phyloP scores from a whole-genome alignment of 768 basidiomycete species.

The Paxillus involutus region DNA sequence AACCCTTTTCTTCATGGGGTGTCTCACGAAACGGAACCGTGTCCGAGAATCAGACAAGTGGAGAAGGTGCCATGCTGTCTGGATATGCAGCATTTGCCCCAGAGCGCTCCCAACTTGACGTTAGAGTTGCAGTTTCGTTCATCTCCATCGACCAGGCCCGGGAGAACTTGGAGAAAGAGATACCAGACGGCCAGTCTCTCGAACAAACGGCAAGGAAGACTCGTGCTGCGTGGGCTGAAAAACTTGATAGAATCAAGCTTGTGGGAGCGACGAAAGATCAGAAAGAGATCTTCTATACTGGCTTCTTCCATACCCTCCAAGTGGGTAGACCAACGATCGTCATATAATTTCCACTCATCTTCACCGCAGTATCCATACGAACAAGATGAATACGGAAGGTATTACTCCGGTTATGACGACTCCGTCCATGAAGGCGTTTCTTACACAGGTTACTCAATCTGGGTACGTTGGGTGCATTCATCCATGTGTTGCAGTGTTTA shows the following conservation, averaged over 20 bases:
- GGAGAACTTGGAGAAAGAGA: conserved; percentile 48
- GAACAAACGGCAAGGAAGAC: conserved; percentile 51
- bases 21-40: conserved; percentile 46
- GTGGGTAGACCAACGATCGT: conserved; percentile 26
- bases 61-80: conserved; percentile 46
- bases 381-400: conserved; percentile 60
- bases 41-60: conserved; percentile 24
- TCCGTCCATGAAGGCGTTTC: conserved; percentile 61
- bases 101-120: conserved; percentile 39
- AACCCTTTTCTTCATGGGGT: conserved; percentile 46
- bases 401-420: conserved; percentile 80
- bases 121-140: conserved; percentile 71
- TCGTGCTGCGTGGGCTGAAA: conserved; percentile 56
- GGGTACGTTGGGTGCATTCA: conserved; percentile 43
- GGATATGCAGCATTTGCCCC: conserved; percentile 50
- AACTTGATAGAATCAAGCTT: conserved; percentile 51
- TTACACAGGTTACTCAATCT: conserved; percentile 80
- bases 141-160: conserved; percentile 70
- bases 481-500: background rate
- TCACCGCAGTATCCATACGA: conserved; percentile 70
- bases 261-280: conserved; percentile 48
- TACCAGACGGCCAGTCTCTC: conserved; percentile 44
- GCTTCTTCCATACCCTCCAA: conserved; percentile 62
- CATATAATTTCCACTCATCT: background rate
- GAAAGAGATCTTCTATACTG: conserved; percentile 58